Percentiles rank a stretch among this genome's conserved stretches.
Evolutionary conservation across 345 rosid species (phyloP).

Genomic region (Laguncularia racemosa): DNA sequence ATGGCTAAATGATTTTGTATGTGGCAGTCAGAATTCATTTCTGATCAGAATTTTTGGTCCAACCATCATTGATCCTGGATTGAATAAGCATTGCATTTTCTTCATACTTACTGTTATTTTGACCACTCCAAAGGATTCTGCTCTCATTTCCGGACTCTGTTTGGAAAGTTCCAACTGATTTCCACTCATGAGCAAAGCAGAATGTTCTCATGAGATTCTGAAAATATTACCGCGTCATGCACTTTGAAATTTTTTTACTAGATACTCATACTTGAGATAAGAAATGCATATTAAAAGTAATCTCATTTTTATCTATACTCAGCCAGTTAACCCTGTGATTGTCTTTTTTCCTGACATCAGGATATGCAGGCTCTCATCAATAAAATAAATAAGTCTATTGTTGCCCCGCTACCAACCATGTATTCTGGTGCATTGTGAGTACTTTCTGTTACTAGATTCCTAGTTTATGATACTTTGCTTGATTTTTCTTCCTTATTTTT

Average conservation of each 20-base stretch:
- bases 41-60: no score
- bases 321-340: background rate
- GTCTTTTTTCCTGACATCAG: slow-evolving; percentile 27
- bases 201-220: no score
- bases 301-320: background rate
- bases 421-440: slow-evolving; percentile 87
- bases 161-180: background rate
- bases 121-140: no score
- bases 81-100: no score
- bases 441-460: background rate
- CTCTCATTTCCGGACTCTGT: slow-evolving; percentile 1
- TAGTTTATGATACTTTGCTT: background rate
- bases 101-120: no score
- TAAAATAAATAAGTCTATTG: slow-evolving; percentile 82
- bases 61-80: no score
- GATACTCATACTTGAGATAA: no score
- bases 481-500: background rate
- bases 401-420: slow-evolving; percentile 88
- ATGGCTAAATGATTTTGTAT: no score
- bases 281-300: background rate
- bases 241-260: no score
- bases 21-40: no score
- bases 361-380: slow-evolving; percentile 87
- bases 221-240: no score
- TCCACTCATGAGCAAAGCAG: no score